Base-by-base conservation (phyloP, 345 rosid genomes). In the Combretum micranthum region DNA sequence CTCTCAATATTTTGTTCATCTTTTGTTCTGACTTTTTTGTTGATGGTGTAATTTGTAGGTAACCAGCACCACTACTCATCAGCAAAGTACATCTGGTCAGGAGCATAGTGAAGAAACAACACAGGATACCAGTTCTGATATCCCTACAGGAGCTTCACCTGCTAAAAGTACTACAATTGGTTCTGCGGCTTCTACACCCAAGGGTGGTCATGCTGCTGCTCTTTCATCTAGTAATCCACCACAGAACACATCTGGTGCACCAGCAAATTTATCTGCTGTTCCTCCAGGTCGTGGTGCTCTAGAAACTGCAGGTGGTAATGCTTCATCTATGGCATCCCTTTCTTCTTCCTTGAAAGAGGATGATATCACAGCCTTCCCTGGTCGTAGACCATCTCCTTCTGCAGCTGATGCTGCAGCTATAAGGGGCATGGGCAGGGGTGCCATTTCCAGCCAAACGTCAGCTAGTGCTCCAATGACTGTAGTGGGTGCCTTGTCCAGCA, bases 71-170 rank as follows among this genome's bases (percentile, higher is more conserved):
- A 66, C 84, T 55, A 44, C 72, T 37, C 75, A 74, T 44, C 80
- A 74, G 60, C 86, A 75, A 68, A 69, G 66, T 69, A 56, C 84
- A 59, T 75, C 78, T 59, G 64, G 64, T 64, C 82, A 69, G 59
- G 96, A 87, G 71, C 85, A 75, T 71, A 69, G 70, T 23, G 96
- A 90, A 67, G 97, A 85, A 57, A 60, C 78, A 39, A 69, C 82
- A 39, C 83, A 61, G 56, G 88, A 94, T 70, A 73, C 79, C 70
- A 87, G 64, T 74, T 61, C 87, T 68, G 99, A 90, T 50, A 50
- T 65, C 37, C 68, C 59, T 64, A 65, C 81, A 14, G 82, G 71
- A 70, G 81, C 92, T 57, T 88, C 86, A 45, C 93, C 96, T 44
- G 52, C 88, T 37, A 90, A 84, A 71, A 77, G 69, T 61, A 72